These are phyloP conservation scores for Lotmaria passim DNA, from an alignment of 208 protist genomes.

Conservation along the genomic window DNA sequence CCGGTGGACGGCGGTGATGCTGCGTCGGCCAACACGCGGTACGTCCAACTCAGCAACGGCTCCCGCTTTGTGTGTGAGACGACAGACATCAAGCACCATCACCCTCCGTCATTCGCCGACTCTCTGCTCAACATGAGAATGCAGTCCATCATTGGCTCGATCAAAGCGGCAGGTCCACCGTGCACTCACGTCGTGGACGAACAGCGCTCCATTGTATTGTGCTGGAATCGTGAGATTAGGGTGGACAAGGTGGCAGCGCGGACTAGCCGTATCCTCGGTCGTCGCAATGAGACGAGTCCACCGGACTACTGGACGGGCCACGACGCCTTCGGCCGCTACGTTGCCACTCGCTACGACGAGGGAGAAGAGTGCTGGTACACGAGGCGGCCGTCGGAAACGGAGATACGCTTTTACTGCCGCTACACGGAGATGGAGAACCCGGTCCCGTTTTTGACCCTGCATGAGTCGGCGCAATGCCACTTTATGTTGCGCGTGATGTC, in stretches of 20 bases:
- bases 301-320: conserved; percentile 8
- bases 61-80: conserved; percentile 33
- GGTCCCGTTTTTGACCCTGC: conserved; percentile 25
- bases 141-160: conserved; percentile 6
- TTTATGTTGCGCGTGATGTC: conserved; percentile 46
- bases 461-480: conserved; percentile 41
- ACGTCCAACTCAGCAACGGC: conserved; percentile 39
- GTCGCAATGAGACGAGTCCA: background rate
- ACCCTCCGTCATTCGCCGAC: background rate
- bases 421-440: conserved; percentile 30
- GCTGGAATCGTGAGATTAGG: conserved; percentile 25
- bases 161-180: background rate
- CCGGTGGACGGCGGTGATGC: background rate
- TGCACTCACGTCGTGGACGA: conserved; percentile 12
- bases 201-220: conserved; percentile 9
- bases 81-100: background rate
- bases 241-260: background rate
- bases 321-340: conserved; percentile 35
- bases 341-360: conserved; percentile 33
- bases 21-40: conserved; percentile 3
- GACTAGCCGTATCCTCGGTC: background rate
- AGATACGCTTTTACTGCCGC: conserved; percentile 34
- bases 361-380: conserved; percentile 32
- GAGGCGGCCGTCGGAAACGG: conserved; percentile 15
- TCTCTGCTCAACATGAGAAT: conserved; percentile 4